These are phyloP conservation scores for Phyllosticta citriasiana DNA, from an alignment of 2,329 filamentous ascomycete species.

Conservation along the genomic window DNA sequence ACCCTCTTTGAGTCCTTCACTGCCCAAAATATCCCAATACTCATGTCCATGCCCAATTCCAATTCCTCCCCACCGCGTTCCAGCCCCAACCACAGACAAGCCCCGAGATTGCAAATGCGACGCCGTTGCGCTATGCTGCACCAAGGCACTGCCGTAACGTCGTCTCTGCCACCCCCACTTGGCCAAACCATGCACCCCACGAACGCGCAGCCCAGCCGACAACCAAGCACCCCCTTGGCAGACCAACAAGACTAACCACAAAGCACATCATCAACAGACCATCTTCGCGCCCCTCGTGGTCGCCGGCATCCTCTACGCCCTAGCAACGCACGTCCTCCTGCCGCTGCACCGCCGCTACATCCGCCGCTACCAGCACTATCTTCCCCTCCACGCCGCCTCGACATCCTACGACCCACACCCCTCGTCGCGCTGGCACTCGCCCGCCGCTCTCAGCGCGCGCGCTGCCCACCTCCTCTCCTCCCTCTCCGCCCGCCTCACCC, in stretches of 20 bases:
- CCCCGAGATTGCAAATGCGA: not conserved
- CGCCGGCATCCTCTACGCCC: constrained; percentile 32
- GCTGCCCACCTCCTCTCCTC: constrained; percentile 16
- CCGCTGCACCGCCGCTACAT: constrained; percentile 36
- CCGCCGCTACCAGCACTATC: constrained; percentile 34
- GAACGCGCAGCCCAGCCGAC: not conserved
- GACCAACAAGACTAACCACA: constrained; percentile 1
- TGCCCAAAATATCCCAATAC: not conserved
- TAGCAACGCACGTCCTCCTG: constrained; percentile 31
- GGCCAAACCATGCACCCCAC: not conserved
- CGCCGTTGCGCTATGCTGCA: not conserved
- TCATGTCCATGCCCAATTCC: not conserved
- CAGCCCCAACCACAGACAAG: not conserved
- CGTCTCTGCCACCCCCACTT: not conserved
- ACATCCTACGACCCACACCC: constrained; percentile 10
- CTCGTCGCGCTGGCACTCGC: constrained; percentile 19
- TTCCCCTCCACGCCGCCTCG: constrained; percentile 26
- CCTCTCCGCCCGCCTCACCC: not conserved
- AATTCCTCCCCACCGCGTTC: not conserved
- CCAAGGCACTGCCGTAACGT: not conserved
- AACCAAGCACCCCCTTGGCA: not conserved
- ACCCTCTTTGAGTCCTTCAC: not conserved
- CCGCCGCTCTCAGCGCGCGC: constrained; percentile 19
- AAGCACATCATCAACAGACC: constrained; percentile 20
- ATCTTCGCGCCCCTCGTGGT: constrained; percentile 37